phyloP scores from a whole-genome alignment of 1,284 basidiomycete species.

The Rhodotorula sp. region DNA sequence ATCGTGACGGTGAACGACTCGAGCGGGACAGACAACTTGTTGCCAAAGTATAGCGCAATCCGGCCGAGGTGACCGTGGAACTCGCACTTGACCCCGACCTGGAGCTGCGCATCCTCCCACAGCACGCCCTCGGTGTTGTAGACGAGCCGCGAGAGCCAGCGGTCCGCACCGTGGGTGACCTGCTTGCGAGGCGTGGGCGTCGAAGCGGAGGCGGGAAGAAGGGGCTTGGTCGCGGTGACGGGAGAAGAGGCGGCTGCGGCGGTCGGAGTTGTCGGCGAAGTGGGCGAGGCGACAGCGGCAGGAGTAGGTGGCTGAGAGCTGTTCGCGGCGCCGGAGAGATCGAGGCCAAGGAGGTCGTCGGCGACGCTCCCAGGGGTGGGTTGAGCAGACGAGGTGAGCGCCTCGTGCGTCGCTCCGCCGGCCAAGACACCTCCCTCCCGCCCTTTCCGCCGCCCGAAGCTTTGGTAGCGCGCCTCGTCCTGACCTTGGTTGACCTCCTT shows the following conservation, averaged over 20 bases:
- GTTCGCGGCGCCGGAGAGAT: conserved; percentile 54
- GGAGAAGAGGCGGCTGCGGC: conserved; percentile 2
- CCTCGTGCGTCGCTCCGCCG: conserved; percentile 2
- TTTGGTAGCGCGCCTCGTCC: conserved; percentile 58
- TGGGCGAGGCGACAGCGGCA: conserved; percentile 1
- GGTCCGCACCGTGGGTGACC: conserved; percentile 50
- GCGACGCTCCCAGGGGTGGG: conserved; percentile 36
- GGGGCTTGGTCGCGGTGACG: conserved; percentile 42
- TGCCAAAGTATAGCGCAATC: conserved; percentile 89
- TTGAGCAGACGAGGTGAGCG: neutral
- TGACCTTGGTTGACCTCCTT: conserved; percentile 83
- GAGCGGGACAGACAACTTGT: conserved; percentile 78
- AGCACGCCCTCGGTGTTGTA: conserved; percentile 82
- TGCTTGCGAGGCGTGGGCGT: conserved; percentile 30
- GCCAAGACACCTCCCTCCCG: conserved; percentile 7
- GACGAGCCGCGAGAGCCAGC: conserved; percentile 81
- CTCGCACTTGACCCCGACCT: conserved; percentile 93
- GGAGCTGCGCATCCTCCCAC: conserved; percentile 92
- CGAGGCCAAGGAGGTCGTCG: conserved; percentile 74
- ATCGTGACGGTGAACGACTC: conserved; percentile 84
- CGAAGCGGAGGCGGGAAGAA: conserved; percentile 43
- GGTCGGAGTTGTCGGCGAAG: conserved; percentile 1
- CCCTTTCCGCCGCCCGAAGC: conserved; percentile 49
- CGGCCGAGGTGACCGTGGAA: conserved; percentile 91
- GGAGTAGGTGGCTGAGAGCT: neutral